phyloP scores from a whole-genome alignment of 352 stramenopile genomes.

The Globisporangium barbulae region DNA sequence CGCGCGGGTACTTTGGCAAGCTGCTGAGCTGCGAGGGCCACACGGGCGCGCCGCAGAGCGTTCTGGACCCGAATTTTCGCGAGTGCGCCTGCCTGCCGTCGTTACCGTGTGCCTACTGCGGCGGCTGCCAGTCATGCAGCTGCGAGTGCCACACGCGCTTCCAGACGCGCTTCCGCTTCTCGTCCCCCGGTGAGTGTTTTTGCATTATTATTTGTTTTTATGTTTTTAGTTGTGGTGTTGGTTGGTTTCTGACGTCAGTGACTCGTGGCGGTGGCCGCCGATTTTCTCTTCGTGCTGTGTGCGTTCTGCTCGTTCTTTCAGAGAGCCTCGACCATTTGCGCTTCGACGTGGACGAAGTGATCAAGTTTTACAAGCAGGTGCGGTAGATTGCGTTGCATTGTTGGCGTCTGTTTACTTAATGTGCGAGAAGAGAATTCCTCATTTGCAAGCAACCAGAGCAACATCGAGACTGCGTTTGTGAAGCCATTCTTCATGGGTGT shows the following conservation, averaged over 20 bases:
- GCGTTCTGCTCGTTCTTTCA: constrained; percentile 5
- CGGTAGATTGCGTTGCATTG: constrained; percentile 1
- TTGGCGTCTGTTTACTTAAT: too few species aligned
- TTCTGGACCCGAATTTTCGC: constrained; percentile 65
- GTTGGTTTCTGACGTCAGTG: constrained; percentile 15
- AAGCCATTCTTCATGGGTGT: too few species aligned
- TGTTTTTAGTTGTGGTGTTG: not conserved
- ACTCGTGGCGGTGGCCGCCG: not conserved
- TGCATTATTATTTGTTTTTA: not conserved
- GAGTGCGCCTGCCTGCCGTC: constrained; percentile 65
- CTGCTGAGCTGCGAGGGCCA: constrained; percentile 72
- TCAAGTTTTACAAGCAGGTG: constrained; percentile 39
- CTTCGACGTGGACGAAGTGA: constrained; percentile 38
- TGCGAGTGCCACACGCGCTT: constrained; percentile 86
- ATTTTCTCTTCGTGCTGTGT: not conserved
- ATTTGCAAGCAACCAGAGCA: too few species aligned
- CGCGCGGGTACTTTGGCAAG: constrained; percentile 63
- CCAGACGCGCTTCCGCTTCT: constrained; percentile 79
- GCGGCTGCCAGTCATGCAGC: constrained; percentile 76
- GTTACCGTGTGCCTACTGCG: constrained; percentile 63
- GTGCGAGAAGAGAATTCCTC: too few species aligned
- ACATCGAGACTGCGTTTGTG: constrained; percentile 1
- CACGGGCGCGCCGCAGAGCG: constrained; percentile 68
- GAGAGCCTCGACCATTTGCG: constrained; percentile 32
- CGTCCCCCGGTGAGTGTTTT: constrained; percentile 52